Conservation (phyloP, 1,284 basidiomycete genomes). For the Malassezia brasiliensis region DNA sequence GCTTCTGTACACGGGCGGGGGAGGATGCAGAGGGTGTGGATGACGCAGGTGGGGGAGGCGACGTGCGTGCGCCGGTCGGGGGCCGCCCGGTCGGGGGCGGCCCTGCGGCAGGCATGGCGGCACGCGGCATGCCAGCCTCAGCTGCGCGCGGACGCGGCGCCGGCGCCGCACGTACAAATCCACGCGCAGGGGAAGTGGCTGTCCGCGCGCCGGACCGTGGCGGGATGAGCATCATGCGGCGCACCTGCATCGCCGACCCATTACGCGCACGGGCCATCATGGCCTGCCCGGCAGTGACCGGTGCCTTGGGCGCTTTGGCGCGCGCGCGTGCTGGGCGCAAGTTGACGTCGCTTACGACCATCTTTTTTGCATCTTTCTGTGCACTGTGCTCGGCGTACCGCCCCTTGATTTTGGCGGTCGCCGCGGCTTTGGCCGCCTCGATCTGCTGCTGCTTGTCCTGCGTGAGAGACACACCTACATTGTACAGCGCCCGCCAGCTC, state of each 20-base stretch:
- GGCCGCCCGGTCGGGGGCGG: background rate
- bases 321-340: background rate
- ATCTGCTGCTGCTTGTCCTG: constrained; percentile 23
- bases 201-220: background rate
- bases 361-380: constrained; percentile 31
- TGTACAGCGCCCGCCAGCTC: constrained; percentile 30
- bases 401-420: constrained; percentile 29
- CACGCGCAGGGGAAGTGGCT: background rate
- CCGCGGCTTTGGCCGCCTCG: constrained; percentile 27
- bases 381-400: constrained; percentile 34
- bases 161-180: background rate
- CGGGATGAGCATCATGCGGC: constrained; percentile 13
- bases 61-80: background rate
- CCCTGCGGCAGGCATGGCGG: background rate
- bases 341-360: constrained; percentile 23
- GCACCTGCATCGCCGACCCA: constrained; percentile 9
- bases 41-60: background rate
- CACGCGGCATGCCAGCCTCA: background rate
- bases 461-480: background rate
- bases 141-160: too few relatives aligned
- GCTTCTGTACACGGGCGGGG: background rate
- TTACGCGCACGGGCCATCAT: constrained; percentile 14
- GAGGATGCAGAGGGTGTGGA: background rate
- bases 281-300: constrained; percentile 8
- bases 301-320: background rate